Base-by-base conservation (phyloP, 495 filamentous ascomycete species). In the Extremus antarcticus region DNA sequence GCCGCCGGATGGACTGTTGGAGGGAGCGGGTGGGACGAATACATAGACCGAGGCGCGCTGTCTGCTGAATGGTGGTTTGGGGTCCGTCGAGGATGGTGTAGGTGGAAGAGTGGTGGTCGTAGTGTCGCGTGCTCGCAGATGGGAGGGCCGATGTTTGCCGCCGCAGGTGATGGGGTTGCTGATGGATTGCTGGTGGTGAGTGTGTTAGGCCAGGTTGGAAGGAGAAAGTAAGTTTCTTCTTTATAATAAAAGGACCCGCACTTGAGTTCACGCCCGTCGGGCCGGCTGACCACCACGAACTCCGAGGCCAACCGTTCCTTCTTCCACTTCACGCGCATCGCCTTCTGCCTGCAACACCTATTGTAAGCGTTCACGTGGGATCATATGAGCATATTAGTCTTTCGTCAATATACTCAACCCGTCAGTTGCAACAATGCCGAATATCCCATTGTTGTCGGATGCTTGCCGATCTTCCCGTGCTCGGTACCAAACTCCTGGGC, bases 1-100 rank as follows among this genome's bases (percentile, higher is more conserved):
- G 85, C 79, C 77, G 87, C 86, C 80, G 87, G 84, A 72, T 84
- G 82, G 82, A 87, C 80, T 82, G 83, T 76, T 76, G 81, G 80
- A 77, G 77, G 71, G 78, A 81, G 79, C 77, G 75, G 79, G 78
- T 76, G 76, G 79, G 78, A 78, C 83, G 81, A 82, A 88, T 87
- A 88, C 84, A 88, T 88, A 84, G 77, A 88, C 82, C 73, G n/a
- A 67, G 53, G 50, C 45, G 67, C 50, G 21, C 16, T 47, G 58
- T 23, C 32, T 23, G 59, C 17, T 17, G 41, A 17, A n/a, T 45
- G 41, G 41, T 45, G 41, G 41, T 45, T 24, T 54, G 46, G 24
- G 16, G 29, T 35, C 29, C 29, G 4, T 7, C 13, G 29, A 35
- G 29, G 29, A 13, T 4, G 3, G 23, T 3, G 46, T 17, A 3